Conservation (phyloP, 495 filamentous ascomycete genomes). For the Physcia stellaris region DNA sequence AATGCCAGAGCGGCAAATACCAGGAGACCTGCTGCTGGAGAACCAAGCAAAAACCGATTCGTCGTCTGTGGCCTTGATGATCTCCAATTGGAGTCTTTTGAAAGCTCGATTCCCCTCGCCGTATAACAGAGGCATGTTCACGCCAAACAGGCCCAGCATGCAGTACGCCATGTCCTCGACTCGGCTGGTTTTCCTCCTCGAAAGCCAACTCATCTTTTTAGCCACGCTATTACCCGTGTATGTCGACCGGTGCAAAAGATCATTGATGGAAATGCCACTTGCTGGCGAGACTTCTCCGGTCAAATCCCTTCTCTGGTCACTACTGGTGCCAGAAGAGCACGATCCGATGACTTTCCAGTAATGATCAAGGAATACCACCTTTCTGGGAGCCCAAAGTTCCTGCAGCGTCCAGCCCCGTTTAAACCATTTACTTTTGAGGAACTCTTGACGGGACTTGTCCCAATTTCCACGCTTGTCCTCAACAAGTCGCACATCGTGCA, state of each 20-base stretch:
- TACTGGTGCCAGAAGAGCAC: neutral
- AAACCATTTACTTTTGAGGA: slow-evolving; percentile 31
- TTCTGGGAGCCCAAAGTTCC: slow-evolving; percentile 27
- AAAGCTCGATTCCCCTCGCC: slow-evolving; percentile 19
- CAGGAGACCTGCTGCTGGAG: neutral
- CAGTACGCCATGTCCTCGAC: slow-evolving; percentile 19
- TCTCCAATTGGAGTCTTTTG: slow-evolving; percentile 18
- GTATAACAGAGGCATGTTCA: slow-evolving; percentile 21
- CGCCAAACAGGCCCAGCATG: slow-evolving; percentile 16
- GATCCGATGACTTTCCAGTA: slow-evolving; percentile 19
- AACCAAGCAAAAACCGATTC: slow-evolving; percentile 17
- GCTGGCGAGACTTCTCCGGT: slow-evolving; percentile 11
- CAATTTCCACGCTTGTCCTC: neutral
- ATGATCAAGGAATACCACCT: slow-evolving; percentile 20
- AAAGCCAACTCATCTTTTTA: slow-evolving; percentile 18
- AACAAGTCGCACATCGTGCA: slow-evolving; percentile 20
- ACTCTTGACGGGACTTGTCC: neutral
- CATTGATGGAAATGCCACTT: slow-evolving; percentile 13
- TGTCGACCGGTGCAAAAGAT: neutral
- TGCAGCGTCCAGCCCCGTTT: too few species aligned
- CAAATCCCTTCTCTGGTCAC: too few species aligned
- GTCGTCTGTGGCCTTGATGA: slow-evolving; percentile 17
- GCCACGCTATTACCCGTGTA: slow-evolving; percentile 5
- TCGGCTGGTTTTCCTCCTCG: slow-evolving; percentile 12
- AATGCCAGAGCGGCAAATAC: neutral